A percentile compares a stretch with the other conserved stretches of the same genome.
Evolutionary conservation across 495 filamentous ascomycete genomes (phyloP).

Genomic region (Penicillium pancosmium): DNA sequence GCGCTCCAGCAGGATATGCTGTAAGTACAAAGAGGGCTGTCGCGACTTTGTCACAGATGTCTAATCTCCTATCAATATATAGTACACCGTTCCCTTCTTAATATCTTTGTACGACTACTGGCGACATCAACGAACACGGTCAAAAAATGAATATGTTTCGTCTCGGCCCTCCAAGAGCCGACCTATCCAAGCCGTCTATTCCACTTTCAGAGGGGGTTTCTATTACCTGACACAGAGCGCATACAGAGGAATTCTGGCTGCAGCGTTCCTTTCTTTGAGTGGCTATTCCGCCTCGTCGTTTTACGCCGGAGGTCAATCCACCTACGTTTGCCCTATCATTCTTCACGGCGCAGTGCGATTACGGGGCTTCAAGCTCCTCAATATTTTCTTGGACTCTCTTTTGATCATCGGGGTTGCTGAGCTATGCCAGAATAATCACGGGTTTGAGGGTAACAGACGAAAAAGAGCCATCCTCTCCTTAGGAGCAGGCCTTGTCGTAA

Average conservation of each 20-base stretch:
- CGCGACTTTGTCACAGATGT: neutral
- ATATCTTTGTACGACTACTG: constrained; percentile 49
- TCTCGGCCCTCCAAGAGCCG: constrained; percentile 23
- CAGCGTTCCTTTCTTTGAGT: constrained; percentile 34
- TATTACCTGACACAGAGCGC: constrained; percentile 33
- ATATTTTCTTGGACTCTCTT: constrained; percentile 36
- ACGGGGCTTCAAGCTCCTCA: constrained; percentile 29
- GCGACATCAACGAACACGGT: constrained; percentile 35
- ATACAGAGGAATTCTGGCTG: constrained; percentile 37
- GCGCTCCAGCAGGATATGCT: constrained; percentile 39
- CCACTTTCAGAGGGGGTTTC: constrained; percentile 26
- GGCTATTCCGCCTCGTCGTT: constrained; percentile 33
- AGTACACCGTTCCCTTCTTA: constrained; percentile 46
- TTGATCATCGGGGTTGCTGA: constrained; percentile 40
- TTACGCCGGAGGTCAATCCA: constrained; percentile 38
- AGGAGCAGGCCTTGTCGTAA: constrained; percentile 43
- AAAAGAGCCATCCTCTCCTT: constrained; percentile 35
- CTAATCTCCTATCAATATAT: constrained; percentile 8
- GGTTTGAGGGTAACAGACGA: constrained; percentile 27
- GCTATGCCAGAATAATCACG: constrained; percentile 24
- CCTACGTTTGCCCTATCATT: constrained; percentile 49
- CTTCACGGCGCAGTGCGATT: constrained; percentile 28
- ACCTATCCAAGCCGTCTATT: constrained; percentile 22
- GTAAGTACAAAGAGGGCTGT: constrained; percentile 30
- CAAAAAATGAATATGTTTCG: constrained; percentile 24